Evolutionary conservation across 2,329 filamentous ascomycete genomes (phyloP), one percentile per base, ranked within the genome.

Genomic region (Clarireedia homoeocarpa): DNA sequence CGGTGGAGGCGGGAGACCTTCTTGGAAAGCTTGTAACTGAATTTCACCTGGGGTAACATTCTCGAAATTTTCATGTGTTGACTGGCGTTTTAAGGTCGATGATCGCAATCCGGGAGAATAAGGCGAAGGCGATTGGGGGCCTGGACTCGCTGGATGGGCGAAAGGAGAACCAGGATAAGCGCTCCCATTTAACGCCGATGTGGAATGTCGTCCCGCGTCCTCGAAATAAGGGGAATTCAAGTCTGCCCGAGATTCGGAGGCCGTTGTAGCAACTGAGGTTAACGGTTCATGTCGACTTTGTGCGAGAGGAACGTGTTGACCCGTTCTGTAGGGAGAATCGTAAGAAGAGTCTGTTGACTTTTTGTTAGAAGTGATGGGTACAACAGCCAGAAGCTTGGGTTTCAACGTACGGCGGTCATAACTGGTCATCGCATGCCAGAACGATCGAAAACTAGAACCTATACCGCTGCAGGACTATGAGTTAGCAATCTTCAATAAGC

Each of bases 11-110:
- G 94, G 91, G 24, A 90, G 80, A 55, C 94, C 94, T 63, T 96
- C 91, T 67, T 87, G 84, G 74, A 99, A 99, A 60, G 88, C 88
- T 74, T 96, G 94, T 89, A 99, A 94, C 64, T 88, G 92, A 60
- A 99, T 96, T 71, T 96, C 92, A 62, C 89, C 88, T 5, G 74
- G 83, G 74, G 74, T 84, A 63, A 85, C 81, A 57, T 83, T 83
- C 69, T 94, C 88, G 65, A 88, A 84, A 48, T 82, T 81, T 57
- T 85, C 81, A 58, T 76, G 76, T 62, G 83, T 82, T 59, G 78
- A 83, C 38, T 82, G 78, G 66, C 83, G 79, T 64, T 81, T 73
- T 61, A 81, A 80, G 64, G 86, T 88, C 56, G 86, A 77, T n/a
- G 89, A 92, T 65, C 91, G 82, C 78, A 95, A 82, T 52, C 91